These are phyloP conservation scores for Liquidambar formosana DNA, from an alignment of 164 flowering plant genomes.

Conservation along the genomic window DNA sequence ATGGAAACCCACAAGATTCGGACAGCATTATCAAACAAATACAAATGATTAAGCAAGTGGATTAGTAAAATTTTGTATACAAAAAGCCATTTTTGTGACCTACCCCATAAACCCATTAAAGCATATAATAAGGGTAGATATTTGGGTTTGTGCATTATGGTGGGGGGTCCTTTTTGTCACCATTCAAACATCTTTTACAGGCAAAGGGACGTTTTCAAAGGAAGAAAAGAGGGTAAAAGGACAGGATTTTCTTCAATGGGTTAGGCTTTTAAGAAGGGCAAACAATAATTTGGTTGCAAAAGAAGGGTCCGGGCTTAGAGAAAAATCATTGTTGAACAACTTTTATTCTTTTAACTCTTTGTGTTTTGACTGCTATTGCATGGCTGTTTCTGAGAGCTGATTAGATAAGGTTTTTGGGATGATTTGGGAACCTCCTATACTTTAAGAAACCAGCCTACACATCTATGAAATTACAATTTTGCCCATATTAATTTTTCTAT, in stretches of 20 bases:
- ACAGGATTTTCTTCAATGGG: conserved; percentile 8
- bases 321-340: conserved; percentile 14
- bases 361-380: background rate
- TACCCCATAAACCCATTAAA: background rate
- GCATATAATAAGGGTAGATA: conserved; percentile 1
- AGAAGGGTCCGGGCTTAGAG: conserved; percentile 20
- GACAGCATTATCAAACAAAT: background rate
- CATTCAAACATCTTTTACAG: conserved; percentile 21
- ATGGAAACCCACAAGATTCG: background rate
- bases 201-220: conserved; percentile 10
- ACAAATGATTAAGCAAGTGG: background rate
- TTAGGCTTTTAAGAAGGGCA: conserved; percentile 23
- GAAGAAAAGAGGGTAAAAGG: conserved; percentile 8
- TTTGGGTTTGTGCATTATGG: conserved; percentile 3
- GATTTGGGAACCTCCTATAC: background rate
- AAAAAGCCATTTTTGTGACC: conserved; percentile 16
- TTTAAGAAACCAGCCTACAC: background rate
- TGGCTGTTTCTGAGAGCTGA: background rate
- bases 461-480: background rate
- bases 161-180: conserved; percentile 19
- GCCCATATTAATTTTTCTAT: background rate
- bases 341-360: conserved; percentile 6
- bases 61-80: conserved; percentile 7
- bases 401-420: no score
- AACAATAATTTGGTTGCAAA: conserved; percentile 23